Base-by-base conservation (phyloP, 495 filamentous ascomycete species). In the Aspergillus haitiensis region DNA sequence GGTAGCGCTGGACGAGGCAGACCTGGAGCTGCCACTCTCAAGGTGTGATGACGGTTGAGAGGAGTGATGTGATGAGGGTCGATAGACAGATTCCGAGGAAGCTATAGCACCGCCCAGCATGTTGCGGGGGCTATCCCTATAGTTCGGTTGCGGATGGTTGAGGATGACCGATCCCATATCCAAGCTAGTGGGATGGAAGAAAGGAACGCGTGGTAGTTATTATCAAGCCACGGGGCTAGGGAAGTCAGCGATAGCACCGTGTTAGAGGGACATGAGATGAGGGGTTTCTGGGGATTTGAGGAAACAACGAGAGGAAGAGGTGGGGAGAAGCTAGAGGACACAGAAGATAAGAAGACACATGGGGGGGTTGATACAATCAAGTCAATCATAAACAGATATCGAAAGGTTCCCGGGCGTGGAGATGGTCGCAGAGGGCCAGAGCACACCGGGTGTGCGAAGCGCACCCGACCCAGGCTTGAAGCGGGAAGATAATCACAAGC, bases 51-150 rank as follows among this genome's bases (percentile, higher is more conserved):
- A 63, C 6, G 67, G 42, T 44, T 61, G 62, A 47, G 60, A 18
- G 21, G 62, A 49, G 51, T 63, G 58, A 42, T 51, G 69, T 50
- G 64, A 62, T 27, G 67, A 67, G 21, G 73, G 60, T 47, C 68
- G 72, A 71, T 75, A 77, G 34, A 67, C 66, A 15, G 72, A 62
- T 65, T 81, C 73, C 56, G 72, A 69, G 21, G 68, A 49, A 66
- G 77, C 72, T 61, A 73, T 61, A 61, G 74, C 67, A 65, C 73
- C 76, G 72, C 77, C 80, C 59, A 83, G 73, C 81, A 84, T 84
- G 67, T 69, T 78, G 72, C 70, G 70, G 63, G 70, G 62, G 64
- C 70, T 69, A 61, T 75, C 69, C 67, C 67, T 60, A 65, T 72
- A 70, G 67, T 82, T 69, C 67, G 74, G 72, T 67, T 70, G 75